Evolutionary conservation across 164 flowering plant genomes (phyloP).

Genomic region (Magnolia officinalis): DNA sequence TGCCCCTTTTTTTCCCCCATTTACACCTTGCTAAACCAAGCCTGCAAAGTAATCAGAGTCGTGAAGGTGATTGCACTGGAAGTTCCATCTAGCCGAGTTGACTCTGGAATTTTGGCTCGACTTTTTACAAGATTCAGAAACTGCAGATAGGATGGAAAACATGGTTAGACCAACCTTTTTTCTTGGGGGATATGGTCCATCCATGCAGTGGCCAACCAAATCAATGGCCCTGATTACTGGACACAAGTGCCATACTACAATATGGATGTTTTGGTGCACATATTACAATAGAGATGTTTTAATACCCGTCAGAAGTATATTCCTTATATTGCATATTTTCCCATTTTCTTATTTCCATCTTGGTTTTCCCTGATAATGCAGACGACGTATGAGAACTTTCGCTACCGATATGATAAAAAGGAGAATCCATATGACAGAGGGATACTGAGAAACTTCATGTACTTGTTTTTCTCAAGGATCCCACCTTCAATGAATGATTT

Average conservation of each 20-base stretch:
- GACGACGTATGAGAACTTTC: constrained; percentile 96
- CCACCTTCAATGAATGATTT: constrained; percentile 68
- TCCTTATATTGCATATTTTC: not conserved
- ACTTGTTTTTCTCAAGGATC: constrained; percentile 46
- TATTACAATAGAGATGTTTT: not conserved
- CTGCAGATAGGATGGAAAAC: too few species aligned
- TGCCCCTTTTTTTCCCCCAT: too few species aligned
- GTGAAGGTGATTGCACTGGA: too few species aligned
- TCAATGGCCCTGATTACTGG: not conserved
- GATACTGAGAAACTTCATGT: constrained; percentile 42
- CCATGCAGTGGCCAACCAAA: not conserved
- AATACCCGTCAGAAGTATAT: too few species aligned
- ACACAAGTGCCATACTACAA: not conserved
- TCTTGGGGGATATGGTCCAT: not conserved
- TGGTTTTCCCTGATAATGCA: constrained; percentile 22
- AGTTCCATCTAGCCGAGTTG: too few species aligned
- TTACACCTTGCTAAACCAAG: too few species aligned
- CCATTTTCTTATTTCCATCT: not conserved
- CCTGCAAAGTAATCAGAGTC: too few species aligned
- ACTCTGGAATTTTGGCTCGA: too few species aligned
- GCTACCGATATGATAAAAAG: constrained; percentile 84
- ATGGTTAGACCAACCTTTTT: too few species aligned
- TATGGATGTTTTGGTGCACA: not conserved
- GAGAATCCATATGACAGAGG: constrained; percentile 77
- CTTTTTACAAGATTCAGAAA: too few species aligned